A percentile compares a stretch with the other conserved stretches of the same genome.
These are phyloP conservation scores for Penicillium sp. DNA, from an alignment of 2,329 filamentous ascomycete genomes.

Conservation along the genomic window DNA sequence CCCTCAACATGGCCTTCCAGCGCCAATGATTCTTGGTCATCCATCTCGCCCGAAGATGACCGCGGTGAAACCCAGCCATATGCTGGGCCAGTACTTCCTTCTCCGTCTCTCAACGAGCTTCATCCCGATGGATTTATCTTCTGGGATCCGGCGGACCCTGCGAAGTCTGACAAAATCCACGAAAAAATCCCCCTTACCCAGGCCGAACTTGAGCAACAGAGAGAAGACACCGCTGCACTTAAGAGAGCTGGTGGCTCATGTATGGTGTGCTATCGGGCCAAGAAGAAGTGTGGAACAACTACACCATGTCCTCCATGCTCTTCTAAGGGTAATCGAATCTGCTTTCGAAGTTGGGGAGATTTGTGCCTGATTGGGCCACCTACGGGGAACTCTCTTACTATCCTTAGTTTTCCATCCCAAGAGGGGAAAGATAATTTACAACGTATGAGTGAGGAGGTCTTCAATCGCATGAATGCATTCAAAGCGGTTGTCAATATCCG, in stretches of 20 bases:
- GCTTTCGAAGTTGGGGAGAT: conserved; percentile 23
- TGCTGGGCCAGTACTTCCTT: not conserved
- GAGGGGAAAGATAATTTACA: not conserved
- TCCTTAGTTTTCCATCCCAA: not conserved
- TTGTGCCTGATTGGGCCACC: conserved; percentile 17
- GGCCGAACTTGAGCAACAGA: conserved; percentile 18
- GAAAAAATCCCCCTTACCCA: conserved; percentile 12
- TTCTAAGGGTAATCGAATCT: conserved; percentile 12
- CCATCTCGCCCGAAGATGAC: not conserved
- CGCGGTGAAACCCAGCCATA: not conserved
- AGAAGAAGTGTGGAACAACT: conserved; percentile 27
- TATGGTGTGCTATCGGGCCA: conserved; percentile 29
- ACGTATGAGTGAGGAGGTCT: conserved; percentile 5
- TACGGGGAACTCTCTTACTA: not conserved
- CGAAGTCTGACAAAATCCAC: not conserved
- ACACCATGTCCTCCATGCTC: conserved; percentile 25
- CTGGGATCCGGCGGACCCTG: conserved; percentile 19
- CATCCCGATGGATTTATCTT: conserved; percentile 5
- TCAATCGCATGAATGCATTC: not conserved
- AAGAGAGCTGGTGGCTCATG: conserved; percentile 31
- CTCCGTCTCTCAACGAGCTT: too few species aligned
- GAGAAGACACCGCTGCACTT: conserved; percentile 18
- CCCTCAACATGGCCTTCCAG: not conserved
- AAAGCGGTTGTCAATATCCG: conserved; percentile 18
- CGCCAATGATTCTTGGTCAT: not conserved